Conservation (phyloP, 2,329 filamentous ascomycete species). For the Fusarium sp. region DNA sequence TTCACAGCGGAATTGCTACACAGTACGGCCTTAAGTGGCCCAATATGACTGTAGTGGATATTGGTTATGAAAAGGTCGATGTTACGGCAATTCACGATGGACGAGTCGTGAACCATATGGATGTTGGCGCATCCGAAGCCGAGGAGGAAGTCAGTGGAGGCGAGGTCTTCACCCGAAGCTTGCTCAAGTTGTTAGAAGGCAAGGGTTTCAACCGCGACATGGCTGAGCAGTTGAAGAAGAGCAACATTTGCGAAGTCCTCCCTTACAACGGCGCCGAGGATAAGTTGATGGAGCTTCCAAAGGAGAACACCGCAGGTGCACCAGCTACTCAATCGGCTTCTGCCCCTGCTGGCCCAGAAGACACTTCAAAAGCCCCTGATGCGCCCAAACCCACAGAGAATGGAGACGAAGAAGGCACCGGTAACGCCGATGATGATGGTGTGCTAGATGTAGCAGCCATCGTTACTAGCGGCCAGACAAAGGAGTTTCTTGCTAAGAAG, state of each 20-base stretch:
- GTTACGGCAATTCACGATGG: slow-evolving; percentile 91
- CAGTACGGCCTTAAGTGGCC: slow-evolving; percentile 83
- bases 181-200: slow-evolving; percentile 72
- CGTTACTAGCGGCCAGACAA: slow-evolving; percentile 82
- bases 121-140: slow-evolving; percentile 66
- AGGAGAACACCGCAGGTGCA: slow-evolving; percentile 52
- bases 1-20: slow-evolving; percentile 88
- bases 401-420: slow-evolving; percentile 57
- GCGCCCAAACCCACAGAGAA: slow-evolving; percentile 50
- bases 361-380: slow-evolving; percentile 51
- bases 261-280: slow-evolving; percentile 62
- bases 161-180: slow-evolving; percentile 82
- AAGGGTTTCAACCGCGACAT: slow-evolving; percentile 72
- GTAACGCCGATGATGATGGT: slow-evolving; percentile 69
- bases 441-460: slow-evolving; percentile 87
- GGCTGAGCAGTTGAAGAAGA: slow-evolving; percentile 77
- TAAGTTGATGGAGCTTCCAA: slow-evolving; percentile 61
- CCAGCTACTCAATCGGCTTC: slow-evolving; percentile 8
- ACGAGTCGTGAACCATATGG: slow-evolving; percentile 74
- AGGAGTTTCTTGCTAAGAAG: slow-evolving; percentile 84
- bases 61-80: slow-evolving; percentile 92
- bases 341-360: slow-evolving; percentile 43
- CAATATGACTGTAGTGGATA: slow-evolving; percentile 87
- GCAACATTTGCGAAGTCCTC: slow-evolving; percentile 73
- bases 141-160: slow-evolving; percentile 75